Evolutionary conservation across 1,139 yeast genomes (phyloP).

Genomic region (Ashbya aceris): DNA sequence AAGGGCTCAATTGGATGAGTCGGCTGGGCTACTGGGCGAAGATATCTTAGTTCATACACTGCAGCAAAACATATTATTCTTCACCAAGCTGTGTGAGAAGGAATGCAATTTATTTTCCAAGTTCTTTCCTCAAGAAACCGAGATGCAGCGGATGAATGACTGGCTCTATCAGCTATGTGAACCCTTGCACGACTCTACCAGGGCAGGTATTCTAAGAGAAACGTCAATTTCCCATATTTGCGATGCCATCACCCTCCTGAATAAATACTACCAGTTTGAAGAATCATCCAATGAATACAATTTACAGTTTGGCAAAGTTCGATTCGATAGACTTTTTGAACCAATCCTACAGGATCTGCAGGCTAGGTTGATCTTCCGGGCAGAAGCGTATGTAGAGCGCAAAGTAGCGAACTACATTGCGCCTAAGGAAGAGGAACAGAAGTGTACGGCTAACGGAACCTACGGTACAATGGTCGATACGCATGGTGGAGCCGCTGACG

Average conservation of each 20-base stretch:
- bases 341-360: conserved; percentile 74
- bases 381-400: conserved; percentile 62
- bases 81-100: conserved; percentile 47
- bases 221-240: conserved; percentile 57
- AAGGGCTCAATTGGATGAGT: conserved; percentile 31
- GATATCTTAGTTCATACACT: conserved; percentile 42
- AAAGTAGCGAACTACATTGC: conserved; percentile 62
- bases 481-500: conserved; percentile 11
- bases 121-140: conserved; percentile 38
- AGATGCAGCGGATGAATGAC: conserved; percentile 22
- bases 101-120: conserved; percentile 52
- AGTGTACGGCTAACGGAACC: conserved; percentile 3
- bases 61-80: conserved; percentile 51
- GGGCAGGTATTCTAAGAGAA: conserved; percentile 63
- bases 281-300: conserved; percentile 31
- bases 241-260: conserved; percentile 63
- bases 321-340: conserved; percentile 52
- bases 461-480: conserved; percentile 6
- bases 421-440: conserved; percentile 43
- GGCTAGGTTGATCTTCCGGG: conserved; percentile 66
- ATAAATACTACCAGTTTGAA: conserved; percentile 59
- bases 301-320: conserved; percentile 29
- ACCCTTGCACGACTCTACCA: conserved; percentile 62
- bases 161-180: conserved; percentile 62
- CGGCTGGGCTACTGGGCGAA: conserved; percentile 19